These are phyloP conservation scores for Simplicillium sp. DNA, from an alignment of 2,329 filamentous ascomycete species.

Conservation along the genomic window DNA sequence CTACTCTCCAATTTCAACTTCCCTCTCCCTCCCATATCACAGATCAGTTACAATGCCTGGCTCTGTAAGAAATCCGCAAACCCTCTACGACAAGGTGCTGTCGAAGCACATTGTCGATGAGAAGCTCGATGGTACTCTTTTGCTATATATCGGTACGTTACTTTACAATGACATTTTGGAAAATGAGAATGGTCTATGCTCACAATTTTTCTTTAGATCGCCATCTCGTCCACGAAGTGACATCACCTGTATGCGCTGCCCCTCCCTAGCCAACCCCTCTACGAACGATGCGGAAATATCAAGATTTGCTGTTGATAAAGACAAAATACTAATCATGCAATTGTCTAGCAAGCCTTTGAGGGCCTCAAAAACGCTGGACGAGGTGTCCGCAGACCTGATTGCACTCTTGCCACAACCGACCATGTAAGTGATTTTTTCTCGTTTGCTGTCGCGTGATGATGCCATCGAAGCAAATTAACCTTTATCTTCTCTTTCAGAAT, in stretches of 20 bases:
- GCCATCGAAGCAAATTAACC: background rate
- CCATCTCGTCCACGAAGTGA: slow-evolving; percentile 97
- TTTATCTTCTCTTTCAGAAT: slow-evolving; percentile 49
- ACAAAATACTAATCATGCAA: slow-evolving; percentile 5
- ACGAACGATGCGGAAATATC: too few relatives aligned
- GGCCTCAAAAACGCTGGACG: slow-evolving; percentile 83
- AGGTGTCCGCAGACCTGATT: slow-evolving; percentile 85
- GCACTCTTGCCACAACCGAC: slow-evolving; percentile 92
- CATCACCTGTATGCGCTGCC: slow-evolving; percentile 64
- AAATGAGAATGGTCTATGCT: background rate
- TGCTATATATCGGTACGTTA: slow-evolving; percentile 80
- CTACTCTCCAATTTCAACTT: slow-evolving; percentile 7
- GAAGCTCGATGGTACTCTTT: slow-evolving; percentile 83
- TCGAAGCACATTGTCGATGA: slow-evolving; percentile 90
- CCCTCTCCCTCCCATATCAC: slow-evolving; percentile 1
- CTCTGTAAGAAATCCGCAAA: slow-evolving; percentile 63
- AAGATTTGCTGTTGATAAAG: too few relatives aligned
- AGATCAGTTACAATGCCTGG: slow-evolving; percentile 57
- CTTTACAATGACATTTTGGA: too few relatives aligned
- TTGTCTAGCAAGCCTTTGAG: slow-evolving; percentile 81
- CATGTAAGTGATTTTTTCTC: slow-evolving; percentile 69
- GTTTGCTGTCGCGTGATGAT: too few relatives aligned
- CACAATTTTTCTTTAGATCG: slow-evolving; percentile 51
- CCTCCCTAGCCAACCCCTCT: too few relatives aligned
- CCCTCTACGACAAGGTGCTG: slow-evolving; percentile 97